Base-by-base conservation (phyloP, 1,284 basidiomycete species). In the Fistulina hepatica region DNA sequence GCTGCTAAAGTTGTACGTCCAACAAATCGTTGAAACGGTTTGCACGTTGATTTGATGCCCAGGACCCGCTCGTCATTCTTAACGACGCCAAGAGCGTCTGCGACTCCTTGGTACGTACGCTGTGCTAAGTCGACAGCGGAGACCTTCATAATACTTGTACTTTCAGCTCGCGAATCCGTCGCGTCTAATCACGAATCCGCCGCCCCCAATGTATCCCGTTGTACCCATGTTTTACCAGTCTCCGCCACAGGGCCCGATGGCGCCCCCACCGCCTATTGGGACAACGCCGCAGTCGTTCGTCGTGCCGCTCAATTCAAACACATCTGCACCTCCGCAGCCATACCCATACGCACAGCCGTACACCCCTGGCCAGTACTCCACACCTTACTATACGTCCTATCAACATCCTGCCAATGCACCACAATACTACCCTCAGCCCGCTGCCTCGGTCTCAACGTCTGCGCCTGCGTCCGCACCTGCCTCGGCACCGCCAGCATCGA, bases 61-160 rank as follows among this genome's bases (percentile, higher is more conserved):
- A n/a, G n/a, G n/a, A n/a, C n/a, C n/a, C n/a, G n/a, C n/a, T n/a
- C n/a, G n/a, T n/a, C 37, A 74, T 86, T 69, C 65, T 86, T 4
- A 67, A 59, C 27, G 81, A 85, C 40, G 82, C 83, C 5, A 83
- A 83, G 55, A 68, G 73, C 33, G 71, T 79, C 16, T 86, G 83
- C 45, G 82, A 86, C 54, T 70, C 68, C 19, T 65, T 86, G 19
- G 81, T 85, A 57, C 56, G 67, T 54, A 15, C 42, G 31, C 33
- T 40, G 11, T 13, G 23, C 11, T 23, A 38, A 30, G 5, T 27
- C 38, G 12, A 24, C 33, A 27, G 23, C 36, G 15, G 30, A 41
- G 27, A 32, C 36, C 23, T 42, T 45, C 40, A 37, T 45, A 37
- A 34, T 36, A 44, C 33, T 48, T 38, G 34, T 17, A 26, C 27